These are phyloP conservation scores for Bipolaris oryzae DNA, from an alignment of 2,329 filamentous ascomycete species.

Conservation along the genomic window DNA sequence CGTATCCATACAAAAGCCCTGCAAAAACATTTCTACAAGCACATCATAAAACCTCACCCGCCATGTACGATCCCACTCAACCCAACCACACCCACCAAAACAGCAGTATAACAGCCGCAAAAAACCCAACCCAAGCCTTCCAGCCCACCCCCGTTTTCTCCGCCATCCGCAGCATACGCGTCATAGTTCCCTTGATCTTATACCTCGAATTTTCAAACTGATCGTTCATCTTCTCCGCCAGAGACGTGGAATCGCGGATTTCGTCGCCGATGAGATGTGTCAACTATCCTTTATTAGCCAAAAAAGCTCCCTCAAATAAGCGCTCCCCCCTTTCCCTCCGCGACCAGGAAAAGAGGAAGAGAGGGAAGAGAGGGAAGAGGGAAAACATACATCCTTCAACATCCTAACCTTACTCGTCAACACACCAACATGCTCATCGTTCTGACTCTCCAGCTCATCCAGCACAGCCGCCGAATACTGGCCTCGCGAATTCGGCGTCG, in stretches of 20 bases:
- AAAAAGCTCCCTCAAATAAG: not conserved
- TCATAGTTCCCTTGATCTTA: constrained; percentile 90
- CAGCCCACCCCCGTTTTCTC: constrained; percentile 92
- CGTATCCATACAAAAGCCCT: not conserved
- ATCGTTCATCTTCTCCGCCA: constrained; percentile 96
- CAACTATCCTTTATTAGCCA: constrained; percentile 57
- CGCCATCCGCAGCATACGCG: constrained; percentile 94
- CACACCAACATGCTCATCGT: constrained; percentile 87
- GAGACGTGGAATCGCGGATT: constrained; percentile 84
- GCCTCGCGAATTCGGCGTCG: constrained; percentile 66
- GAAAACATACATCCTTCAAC: constrained; percentile 77
- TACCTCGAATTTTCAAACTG: constrained; percentile 85
- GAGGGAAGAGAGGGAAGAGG: not conserved
- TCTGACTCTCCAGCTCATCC: constrained; percentile 93
- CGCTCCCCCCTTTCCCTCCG: no score
- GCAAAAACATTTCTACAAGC: not conserved
- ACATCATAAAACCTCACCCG: not conserved
- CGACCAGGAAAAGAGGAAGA: no score
- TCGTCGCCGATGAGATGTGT: constrained; percentile 93
- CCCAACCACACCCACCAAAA: constrained; percentile 90
- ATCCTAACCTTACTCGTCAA: constrained; percentile 88
- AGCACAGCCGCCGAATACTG: constrained; percentile 93
- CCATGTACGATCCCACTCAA: not conserved
- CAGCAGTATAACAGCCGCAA: constrained; percentile 77
- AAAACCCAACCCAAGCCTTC: constrained; percentile 92